Base-by-base conservation (phyloP, 495 filamentous ascomycete species). In the Daldinia loculata region DNA sequence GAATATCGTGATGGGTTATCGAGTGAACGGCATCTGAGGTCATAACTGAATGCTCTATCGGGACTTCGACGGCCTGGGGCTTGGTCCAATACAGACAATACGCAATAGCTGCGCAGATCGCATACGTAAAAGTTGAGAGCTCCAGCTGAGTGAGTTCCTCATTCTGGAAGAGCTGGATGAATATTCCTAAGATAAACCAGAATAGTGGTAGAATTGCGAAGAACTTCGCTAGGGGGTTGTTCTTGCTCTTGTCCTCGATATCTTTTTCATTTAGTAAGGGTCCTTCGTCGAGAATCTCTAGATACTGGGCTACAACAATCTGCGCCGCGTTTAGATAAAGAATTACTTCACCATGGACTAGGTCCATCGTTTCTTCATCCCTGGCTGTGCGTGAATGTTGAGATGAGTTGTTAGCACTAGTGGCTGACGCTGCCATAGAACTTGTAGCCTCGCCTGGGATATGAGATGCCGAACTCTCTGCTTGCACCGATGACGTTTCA, bases 81-180 rank as follows among this genome's bases (percentile, higher is more conserved):
- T 53, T 53, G 12, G 24, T 53, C 50, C 50, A 53, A 29, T 53
- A 53, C 5, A 53, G 50, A 30, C 9, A 53, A 30, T 53, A 53
- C 15, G 26, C 24, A 30, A 53, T 14, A 30, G 15, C 50, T 11
- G 26, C 50, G 26, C 50, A 53, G 11, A 30, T 53, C 26, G 26
- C 26, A 30, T 30, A 53, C 1, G 50, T 53, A n/a, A 53, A 53
- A 15, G 26, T 53, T 30, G 50, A 53, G 14, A 53, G 50, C 12
- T 53, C 50, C 14, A 53, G 24, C 4, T 53, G 50, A 2, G 26
- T 53, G 2, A 53, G 14, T 24, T 30, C 50, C 50, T 53, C 50
- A 14, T 53, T 53, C 26, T 30, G 50, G 12, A 27, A 27, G 5
- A 53, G 11, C 24, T 53, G 50, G 24, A 53, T 30, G 24, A 53